Evolutionary conservation across 352 stramenopile genomes (phyloP), one percentile per base, ranked within the genome.

Genomic region (Globisporangium orthogonon): DNA sequence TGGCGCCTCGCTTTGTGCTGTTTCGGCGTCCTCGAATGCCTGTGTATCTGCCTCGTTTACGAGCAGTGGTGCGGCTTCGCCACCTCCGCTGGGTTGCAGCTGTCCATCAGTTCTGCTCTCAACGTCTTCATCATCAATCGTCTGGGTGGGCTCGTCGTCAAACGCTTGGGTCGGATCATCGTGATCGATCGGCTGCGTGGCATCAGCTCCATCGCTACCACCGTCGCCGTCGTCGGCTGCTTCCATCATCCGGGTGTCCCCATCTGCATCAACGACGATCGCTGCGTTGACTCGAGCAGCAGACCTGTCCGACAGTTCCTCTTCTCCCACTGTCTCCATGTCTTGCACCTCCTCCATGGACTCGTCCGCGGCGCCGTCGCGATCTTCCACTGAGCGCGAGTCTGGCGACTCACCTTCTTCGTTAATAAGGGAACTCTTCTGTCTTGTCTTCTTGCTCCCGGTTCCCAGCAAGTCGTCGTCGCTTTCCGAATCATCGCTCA

Each of bases 401-500:
- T n/a, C 47, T 40, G 28, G 28, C 9, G 13, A 5, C 1, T 14
- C 28, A 15, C 28, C 28, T 15, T 40, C 31, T 11, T 44, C 50
- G 30, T 28, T 31, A 11, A 54, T 17, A 13, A 48, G 37, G 10
- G 39, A 61, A 40, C 28, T 35, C 23, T 18, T 40, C 17, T 50
- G 23, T 23, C 23, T 23, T 23, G 23, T 61, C 10, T 29, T 31
- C 33, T 48, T 50, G 37, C 10, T 30, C 10, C 37, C 37, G n/a
- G 11, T 14, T 29, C 43, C 43, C 11, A 81, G 39, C 47, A 82
- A 54, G 44, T 80, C 74, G 45, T 82, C 65, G 15, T 83, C 74
- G 50, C 72, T 85, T 10, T 73, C 62, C 3, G 54, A 54, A 14
- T 72, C 67, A 30, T 78, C 74, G 53, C 69, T 73, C 31, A 75